Base-by-base conservation (phyloP, 2,329 filamentous ascomycete genomes). In the Fusarium praegraminearum region DNA sequence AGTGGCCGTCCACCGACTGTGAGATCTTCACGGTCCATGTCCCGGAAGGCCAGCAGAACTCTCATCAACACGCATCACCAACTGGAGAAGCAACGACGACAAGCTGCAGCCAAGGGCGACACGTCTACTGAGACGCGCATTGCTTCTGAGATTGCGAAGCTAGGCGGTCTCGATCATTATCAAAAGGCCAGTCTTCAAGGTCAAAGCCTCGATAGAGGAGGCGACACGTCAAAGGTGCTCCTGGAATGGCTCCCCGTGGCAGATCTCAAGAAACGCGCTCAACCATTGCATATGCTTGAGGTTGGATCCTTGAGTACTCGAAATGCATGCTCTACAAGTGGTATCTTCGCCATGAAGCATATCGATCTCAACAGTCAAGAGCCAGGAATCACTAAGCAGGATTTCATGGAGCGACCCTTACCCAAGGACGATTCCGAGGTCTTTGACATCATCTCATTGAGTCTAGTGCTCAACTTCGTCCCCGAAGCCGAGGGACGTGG, bases 301-400 rank as follows among this genome's bases (percentile, higher is more conserved):
- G 90, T 99, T 51, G 96, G 96, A 10, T 92, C 94, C 2, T 82
- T 99, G 54, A 97, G 93, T 72, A 92, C 90, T 4, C 86, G 87
- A 40, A 99, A 99, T 78, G 91, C 91, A 16, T 97, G 94, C 79
- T 95, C 94, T 1, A 87, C 84, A 64, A 91, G 91, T 65, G 84
- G 84, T 9, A 77, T 87, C 44, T 92, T 98, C 73, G 84, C 91
- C 36, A 89, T 97, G 73, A 87, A 90, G 65, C 88, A 94, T 69
- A 98, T 99, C 77, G 96, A 99, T 77, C 82, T 99, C 58, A 92
- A 97, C 79, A 96, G 94, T 63, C 93, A 97, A 76, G 90, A 90
- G 47, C 84, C 90, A 2, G 90, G 89, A 1, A 99, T 99, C 70
- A 77, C 90, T 60, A 89, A 97, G 78, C 93, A 98, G 77, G 93